phyloP scores from a whole-genome alignment of 805 yeast species.

The Candida nonsorbophila region DNA sequence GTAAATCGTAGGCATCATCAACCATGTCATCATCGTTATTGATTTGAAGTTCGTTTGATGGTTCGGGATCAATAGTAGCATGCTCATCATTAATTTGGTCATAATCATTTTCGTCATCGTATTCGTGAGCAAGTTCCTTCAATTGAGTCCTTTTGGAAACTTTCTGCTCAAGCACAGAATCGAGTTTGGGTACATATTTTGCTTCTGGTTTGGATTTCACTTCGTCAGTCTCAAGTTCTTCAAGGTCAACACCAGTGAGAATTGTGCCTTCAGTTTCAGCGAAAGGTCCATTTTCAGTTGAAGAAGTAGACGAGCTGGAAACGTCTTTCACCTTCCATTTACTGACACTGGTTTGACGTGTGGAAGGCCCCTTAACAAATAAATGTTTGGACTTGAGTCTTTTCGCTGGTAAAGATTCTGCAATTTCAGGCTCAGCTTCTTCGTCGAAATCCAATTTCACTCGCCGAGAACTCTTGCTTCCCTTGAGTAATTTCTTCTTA shows the following conservation, averaged over 20 bases:
- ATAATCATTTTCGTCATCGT: constrained; percentile 7
- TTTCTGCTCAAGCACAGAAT: constrained; percentile 1
- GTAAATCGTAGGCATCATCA: background rate
- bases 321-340: constrained; percentile 2
- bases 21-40: constrained; percentile 4
- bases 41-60: constrained; percentile 3
- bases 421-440: background rate
- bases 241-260: too few relatives aligned
- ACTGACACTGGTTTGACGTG: constrained; percentile 1
- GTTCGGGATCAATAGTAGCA: constrained; percentile 8
- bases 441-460: constrained; percentile 1
- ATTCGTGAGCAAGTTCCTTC: constrained; percentile 7
- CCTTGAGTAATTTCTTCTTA: constrained; percentile 4
- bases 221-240: constrained; percentile 3
- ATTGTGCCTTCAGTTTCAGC: too few relatives aligned
- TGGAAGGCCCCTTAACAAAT: too few relatives aligned
- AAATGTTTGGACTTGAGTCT: too few relatives aligned
- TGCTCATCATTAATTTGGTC: constrained; percentile 3
- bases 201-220: background rate
- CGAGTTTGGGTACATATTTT: constrained; percentile 9
- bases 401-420: background rate
- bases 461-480: background rate
- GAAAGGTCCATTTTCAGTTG: background rate
- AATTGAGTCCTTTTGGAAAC: constrained; percentile 3
- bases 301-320: background rate